A percentile compares a stretch with the other conserved stretches of the same genome.
phyloP scores from a whole-genome alignment of 169 alveolate genomes.

The Plasmodium coatneyi region DNA sequence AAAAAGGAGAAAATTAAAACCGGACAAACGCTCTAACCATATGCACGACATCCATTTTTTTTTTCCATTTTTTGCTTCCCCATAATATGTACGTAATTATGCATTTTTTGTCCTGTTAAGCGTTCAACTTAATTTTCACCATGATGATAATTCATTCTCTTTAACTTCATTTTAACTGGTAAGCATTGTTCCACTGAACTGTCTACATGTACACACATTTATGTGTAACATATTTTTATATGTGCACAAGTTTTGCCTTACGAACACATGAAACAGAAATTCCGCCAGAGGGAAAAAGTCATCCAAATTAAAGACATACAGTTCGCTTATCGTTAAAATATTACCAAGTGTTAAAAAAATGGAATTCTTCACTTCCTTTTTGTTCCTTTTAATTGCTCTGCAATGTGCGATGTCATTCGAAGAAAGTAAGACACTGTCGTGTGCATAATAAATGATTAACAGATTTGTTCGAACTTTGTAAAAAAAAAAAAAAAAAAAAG shows the following conservation, averaged over 20 bases:
- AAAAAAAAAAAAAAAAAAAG: conserved; percentile 11
- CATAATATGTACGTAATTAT: neutral
- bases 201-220: neutral
- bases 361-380: conserved; percentile 3
- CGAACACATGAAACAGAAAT: neutral
- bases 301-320: neutral
- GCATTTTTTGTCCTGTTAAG: neutral
- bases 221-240: neutral
- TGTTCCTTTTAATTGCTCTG: conserved; percentile 18
- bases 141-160: neutral
- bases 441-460: neutral
- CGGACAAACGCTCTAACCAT: neutral
- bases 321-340: neutral
- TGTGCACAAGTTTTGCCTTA: neutral
- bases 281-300: neutral
- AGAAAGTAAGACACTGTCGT: conserved; percentile 19
- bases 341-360: conserved; percentile 12
- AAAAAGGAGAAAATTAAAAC: neutral
- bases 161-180: neutral
- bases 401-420: conserved; percentile 18
- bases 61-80: neutral
- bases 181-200: neutral
- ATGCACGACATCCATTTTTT: conserved; percentile 1
- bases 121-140: neutral
- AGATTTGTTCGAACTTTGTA: neutral